Percentiles rank a stretch among this genome's conserved stretches.
Evolutionary conservation across 2,329 filamentous ascomycete genomes (phyloP).

Genomic region (Emericellopsis cladophorae): DNA sequence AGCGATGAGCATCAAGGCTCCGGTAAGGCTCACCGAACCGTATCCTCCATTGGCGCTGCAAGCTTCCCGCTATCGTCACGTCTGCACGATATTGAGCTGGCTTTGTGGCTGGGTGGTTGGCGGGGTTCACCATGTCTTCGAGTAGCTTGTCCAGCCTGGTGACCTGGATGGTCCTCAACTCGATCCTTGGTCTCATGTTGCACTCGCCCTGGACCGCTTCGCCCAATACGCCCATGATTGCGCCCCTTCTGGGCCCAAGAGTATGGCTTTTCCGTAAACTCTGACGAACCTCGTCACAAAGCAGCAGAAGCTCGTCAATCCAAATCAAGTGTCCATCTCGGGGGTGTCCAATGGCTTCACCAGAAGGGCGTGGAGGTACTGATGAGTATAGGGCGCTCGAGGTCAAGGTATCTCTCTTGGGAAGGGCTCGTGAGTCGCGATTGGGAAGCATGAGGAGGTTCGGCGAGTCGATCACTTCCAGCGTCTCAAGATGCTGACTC

Average conservation of each 20-base stretch:
- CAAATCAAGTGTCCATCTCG: no score
- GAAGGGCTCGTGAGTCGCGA: no score
- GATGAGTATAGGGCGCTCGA: no score
- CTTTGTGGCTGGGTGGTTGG: conserved; percentile 12
- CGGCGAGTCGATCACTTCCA: no score
- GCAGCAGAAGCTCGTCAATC: conserved; percentile 6
- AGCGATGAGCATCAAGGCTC: conserved; percentile 25
- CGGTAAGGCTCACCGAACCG: conserved; percentile 31
- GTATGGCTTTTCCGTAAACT: conserved; percentile 17
- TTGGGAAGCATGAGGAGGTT: no score
- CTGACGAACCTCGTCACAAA: conserved; percentile 28
- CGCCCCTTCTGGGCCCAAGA: conserved; percentile 18
- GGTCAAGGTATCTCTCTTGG: no score
- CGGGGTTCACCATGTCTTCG: conserved; percentile 22
- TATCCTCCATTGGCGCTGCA: conserved; percentile 28
- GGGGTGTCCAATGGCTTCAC: no score
- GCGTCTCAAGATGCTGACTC: no score
- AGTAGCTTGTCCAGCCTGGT: conserved; percentile 30
- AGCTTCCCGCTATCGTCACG: conserved; percentile 19
- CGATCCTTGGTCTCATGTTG: conserved; percentile 16
- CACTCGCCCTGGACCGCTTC: conserved; percentile 24
- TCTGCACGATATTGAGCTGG: conserved; percentile 19
- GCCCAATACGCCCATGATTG: conserved; percentile 25
- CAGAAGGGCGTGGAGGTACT: no score
- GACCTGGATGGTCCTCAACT: conserved; percentile 23